Base-by-base conservation (phyloP, 768 basidiomycete genomes). In the Ramaria rubella region DNA sequence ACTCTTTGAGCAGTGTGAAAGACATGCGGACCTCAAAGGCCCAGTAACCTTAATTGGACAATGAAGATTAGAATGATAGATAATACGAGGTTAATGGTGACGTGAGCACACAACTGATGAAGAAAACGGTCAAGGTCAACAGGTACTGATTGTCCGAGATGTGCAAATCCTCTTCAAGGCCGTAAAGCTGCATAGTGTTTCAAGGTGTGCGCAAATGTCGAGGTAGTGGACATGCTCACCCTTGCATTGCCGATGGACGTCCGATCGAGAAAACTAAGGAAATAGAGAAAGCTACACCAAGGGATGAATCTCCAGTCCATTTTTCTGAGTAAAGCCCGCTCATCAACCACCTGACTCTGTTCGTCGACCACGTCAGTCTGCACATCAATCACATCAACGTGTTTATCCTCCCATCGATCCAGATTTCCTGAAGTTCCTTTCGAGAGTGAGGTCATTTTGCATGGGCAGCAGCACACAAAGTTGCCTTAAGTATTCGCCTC, bases 231-330 rank as follows among this genome's bases (percentile, higher is more conserved):
- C 45, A 15, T 26, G 63, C 74, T 52, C 46, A 85, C 87, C 73
- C 81, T 82, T 4, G 86, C 85, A 66, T 89, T 88, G 43, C 86
- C 88, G 62, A 90, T 83, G 52, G 80, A 78, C 40, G 87, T n/a
- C n/a, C n/a, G n/a, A n/a, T n/a, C n/a, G n/a, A n/a, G n/a, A n/a
- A n/a, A n/a, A n/a, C n/a, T n/a, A 61, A 90, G 73, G 23, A 90
- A 73, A 67, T 90, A 90, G 19, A 92, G 72, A 7, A 90, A 62
- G 7, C 83, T 76, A 26, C 91, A 69, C 84, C 86, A 90, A 30
- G 90, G 90, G 30, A 91, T 76, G 53, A 91, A 73, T 63, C 75
- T 77, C 61, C 81, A 56, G 65, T 87, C 86, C 49, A 87, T 79
- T 66, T 77, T 83, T 46, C 84, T 63, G 60, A 75, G 60, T 24